A percentile compares a stretch with the other conserved stretches of the same genome.
Evolutionary conservation across 345 rosid genomes (phyloP).

Genomic region (Leavenworthia alabamica): DNA sequence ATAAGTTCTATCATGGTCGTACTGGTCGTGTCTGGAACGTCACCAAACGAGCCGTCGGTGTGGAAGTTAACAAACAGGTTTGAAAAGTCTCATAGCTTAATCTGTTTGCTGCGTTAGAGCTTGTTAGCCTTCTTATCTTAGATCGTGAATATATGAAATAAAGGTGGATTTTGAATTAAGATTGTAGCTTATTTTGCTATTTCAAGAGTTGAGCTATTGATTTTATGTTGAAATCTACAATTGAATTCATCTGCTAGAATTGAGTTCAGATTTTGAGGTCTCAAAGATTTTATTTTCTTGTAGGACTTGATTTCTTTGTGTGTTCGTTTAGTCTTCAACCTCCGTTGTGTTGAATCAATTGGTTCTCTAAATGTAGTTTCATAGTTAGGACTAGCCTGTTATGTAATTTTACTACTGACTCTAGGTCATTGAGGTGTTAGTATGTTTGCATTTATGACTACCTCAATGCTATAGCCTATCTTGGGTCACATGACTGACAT

Average conservation of each 20-base stretch:
- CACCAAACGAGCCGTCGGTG: slow-evolving; percentile 78
- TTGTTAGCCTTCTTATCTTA: too few relatives aligned
- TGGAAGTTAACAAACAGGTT: slow-evolving; percentile 79
- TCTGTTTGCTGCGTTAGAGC: too few relatives aligned
- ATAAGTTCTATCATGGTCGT: slow-evolving; percentile 82
- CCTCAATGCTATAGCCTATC: too few relatives aligned
- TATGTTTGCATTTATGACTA: neutral
- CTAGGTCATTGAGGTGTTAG: neutral
- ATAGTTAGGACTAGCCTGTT: neutral
- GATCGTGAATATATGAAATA: too few relatives aligned
- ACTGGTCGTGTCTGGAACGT: slow-evolving; percentile 83
- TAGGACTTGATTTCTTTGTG: neutral
- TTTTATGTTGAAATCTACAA: neutral
- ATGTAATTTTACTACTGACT: too few relatives aligned
- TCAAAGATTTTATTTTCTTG: neutral
- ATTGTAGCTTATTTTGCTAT: neutral
- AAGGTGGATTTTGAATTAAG: neutral
- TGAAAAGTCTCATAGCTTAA: neutral
- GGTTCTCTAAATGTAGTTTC: neutral
- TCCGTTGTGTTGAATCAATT: neutral
- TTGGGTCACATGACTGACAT: neutral
- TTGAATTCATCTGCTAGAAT: too few relatives aligned
- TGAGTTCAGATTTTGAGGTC: neutral
- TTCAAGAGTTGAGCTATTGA: neutral
- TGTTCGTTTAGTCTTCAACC: neutral